A percentile compares a stretch with the other conserved stretches of the same genome.
phyloP scores from a whole-genome alignment of 2,329 filamentous ascomycete genomes.

The Aspergillus neoniger region DNA sequence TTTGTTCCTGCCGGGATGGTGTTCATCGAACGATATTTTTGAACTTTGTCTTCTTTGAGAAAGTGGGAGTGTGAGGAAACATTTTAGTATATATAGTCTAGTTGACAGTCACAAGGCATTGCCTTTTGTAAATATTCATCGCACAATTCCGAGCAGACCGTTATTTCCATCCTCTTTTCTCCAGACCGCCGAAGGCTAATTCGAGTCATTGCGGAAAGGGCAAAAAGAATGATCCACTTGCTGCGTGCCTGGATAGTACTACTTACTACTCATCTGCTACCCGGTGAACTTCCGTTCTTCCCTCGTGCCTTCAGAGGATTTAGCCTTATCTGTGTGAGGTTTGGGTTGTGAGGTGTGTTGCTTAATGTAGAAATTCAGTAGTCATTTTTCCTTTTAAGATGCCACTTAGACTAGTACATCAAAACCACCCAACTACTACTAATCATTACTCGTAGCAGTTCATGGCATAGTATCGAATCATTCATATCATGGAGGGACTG shows the following conservation, averaged over 20 bases:
- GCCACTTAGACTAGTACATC: not conserved
- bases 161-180: not conserved
- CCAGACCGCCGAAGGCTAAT: not conserved
- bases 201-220: not conserved
- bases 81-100: no score
- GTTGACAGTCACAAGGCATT: no score
- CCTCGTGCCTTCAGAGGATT: not conserved
- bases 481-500: no score
- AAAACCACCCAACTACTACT: not conserved
- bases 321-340: not conserved
- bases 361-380: not conserved
- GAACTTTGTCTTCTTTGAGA: no score
- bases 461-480: not conserved
- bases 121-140: not conserved
- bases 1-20: conserved; percentile 5
- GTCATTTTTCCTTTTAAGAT: not conserved
- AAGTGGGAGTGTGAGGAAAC: no score
- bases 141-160: not conserved
- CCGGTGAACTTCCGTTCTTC: not conserved
- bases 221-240: not conserved
- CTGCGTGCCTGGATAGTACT: not conserved
- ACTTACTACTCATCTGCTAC: not conserved
- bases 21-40: not conserved
- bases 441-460: not conserved
- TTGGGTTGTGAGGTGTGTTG: not conserved